Base-by-base conservation (phyloP, 177 flowering plant genomes). In the Vitis hybrid region DNA sequence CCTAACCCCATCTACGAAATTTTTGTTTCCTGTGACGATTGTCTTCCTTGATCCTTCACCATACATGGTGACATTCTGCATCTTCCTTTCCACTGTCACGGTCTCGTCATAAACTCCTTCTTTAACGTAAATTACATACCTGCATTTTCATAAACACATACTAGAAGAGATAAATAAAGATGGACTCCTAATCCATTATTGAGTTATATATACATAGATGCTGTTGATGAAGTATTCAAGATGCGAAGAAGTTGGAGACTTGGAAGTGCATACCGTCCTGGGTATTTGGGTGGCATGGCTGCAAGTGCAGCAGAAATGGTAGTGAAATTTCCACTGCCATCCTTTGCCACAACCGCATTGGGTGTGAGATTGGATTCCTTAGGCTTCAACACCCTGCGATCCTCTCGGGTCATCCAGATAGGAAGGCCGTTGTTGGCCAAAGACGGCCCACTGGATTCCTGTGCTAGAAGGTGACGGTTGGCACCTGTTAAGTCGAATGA, bases 21-120 rank as follows among this genome's bases (percentile, higher is more conserved):
- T 89, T 67, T 88, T 89, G 78, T 73, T 86, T 6, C 94, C 92
- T 0, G 88, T 82, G 71, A 91, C 70, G 6, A 88, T 81, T 10
- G 83, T 79, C 74, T 91, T 91, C 62, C 72, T 78, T 5, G 91
- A 84, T 59, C 97, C 97, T 56, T 88, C 93, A 15, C 94, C 94
- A 16, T 77, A 82, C 75, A 91, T 81, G 34, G 88, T 87, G 7
- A 90, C 73, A 45, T 91, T 90, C 15, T 59, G 76, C 89, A 80
- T 88, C 45, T 83, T 66, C 78, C 79, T 85, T 2, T 71, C 61
- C 22, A 91, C 65, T 0, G 48, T 80, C 59, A 88, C 89, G 1
- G 70, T 68, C 76, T 91, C 94, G 0, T 87, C 89, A 34, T 87
- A 89, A 14, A 83, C n/a, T 69, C 97, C 94, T 69, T 50, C 80